Evolutionary conservation across 306 rosid genomes (phyloP), one percentile per base, ranked within the genome.

Genomic region (Cicer bijugum): DNA sequence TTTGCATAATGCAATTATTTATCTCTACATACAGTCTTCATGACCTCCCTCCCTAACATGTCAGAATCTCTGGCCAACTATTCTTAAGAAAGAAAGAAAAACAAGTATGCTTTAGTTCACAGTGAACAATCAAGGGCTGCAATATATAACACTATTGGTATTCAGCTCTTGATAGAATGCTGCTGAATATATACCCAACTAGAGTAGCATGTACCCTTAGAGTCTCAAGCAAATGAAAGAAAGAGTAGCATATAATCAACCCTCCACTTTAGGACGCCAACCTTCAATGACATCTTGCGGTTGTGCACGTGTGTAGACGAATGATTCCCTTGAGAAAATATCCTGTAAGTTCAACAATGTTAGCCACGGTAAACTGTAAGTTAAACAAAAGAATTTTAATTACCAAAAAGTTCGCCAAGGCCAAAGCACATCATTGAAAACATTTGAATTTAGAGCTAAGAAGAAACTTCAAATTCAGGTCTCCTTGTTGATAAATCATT

Each of bases 231-330:
- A 64, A 51, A 48, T 67, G 62, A 57, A 62, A 20, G 63, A 57
- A 57, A 57, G 19, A 61, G 53, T 57, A 15, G 52, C 56, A 43
- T 59, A 69, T 85, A 50, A 69, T 86, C 82, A 89, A 76, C 88
- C 92, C 57, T 88, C 84, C 39, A 91, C 96, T 83, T 94, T 94
- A 6, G 99, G 86, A 76, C 97, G 92, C 99, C 99, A 94, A 81
- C 99, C 98, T 2, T 85, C 91, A 78, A 94, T 79, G 37, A 91
- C 92, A 87, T 94, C 99, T 63, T 94, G 87, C 0, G 89, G 85
- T 68, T 75, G 81, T 12, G 97, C 88, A 37, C 92, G 78, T 19
- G 99, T 94, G 74, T 87, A 89, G 35, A 82, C 47, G 78, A 94
- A 94, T 2, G 99, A 94, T 66, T 89, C 97, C 84, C 74, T 84